A percentile compares a stretch with the other conserved stretches of the same genome.
These are phyloP conservation scores for Eudorina sp. DNA, from an alignment of 139 green algal genomes.

Conservation along the genomic window DNA sequence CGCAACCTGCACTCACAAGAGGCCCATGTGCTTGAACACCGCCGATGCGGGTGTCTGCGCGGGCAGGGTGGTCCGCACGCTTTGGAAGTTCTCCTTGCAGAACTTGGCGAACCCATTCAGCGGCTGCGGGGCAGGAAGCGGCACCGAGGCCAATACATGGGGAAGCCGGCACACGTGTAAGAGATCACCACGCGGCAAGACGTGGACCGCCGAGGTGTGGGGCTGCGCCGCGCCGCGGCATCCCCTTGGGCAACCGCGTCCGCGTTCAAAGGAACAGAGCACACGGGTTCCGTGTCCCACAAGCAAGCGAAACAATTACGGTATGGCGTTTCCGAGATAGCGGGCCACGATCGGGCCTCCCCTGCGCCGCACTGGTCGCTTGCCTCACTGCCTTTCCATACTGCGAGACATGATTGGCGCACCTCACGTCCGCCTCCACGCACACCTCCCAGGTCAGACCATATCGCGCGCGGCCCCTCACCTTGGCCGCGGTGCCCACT, in stretches of 20 bases:
- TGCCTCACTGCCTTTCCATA: no score
- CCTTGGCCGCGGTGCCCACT: background rate
- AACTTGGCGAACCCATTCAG: conserved; percentile 49
- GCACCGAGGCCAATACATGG: background rate
- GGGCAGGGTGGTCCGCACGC: conserved; percentile 13
- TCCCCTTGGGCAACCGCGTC: background rate
- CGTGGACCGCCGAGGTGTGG: no score
- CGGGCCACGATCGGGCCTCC: no score
- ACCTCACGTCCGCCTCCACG: no score
- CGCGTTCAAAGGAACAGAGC: background rate
- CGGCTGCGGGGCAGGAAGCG: background rate
- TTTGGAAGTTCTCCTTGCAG: conserved; percentile 52
- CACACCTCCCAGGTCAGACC: background rate
- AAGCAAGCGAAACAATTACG: background rate
- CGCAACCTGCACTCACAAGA: background rate
- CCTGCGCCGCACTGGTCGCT: no score
- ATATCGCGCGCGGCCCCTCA: background rate
- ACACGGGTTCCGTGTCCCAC: background rate
- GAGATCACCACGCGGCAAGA: no score
- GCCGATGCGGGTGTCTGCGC: background rate
- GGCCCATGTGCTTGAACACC: conserved; percentile 15
- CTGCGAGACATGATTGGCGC: no score
- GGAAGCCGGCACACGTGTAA: no score
- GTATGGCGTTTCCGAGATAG: no score
- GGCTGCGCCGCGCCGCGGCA: background rate